These are phyloP conservation scores for Chrysophaeum taylorii DNA, from an alignment of 352 stramenopile genomes.

Conservation along the genomic window DNA sequence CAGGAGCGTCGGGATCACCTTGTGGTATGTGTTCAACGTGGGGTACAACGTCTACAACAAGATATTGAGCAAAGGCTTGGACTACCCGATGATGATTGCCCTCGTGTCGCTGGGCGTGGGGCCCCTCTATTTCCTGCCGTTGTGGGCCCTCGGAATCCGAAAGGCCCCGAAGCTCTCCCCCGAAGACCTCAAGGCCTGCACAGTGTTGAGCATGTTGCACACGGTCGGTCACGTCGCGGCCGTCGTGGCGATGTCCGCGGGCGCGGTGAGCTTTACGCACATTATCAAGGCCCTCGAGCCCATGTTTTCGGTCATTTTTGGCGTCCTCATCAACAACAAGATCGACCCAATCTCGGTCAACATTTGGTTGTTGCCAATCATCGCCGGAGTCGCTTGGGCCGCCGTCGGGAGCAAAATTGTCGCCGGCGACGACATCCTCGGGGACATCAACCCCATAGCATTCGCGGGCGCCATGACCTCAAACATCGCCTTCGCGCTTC, in stretches of 20 bases:
- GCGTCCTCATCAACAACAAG: conserved; percentile 50
- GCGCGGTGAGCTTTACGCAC: conserved; percentile 43
- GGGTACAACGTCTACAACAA: conserved; percentile 43
- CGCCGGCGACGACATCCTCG: background rate
- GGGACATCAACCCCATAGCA: conserved; percentile 18
- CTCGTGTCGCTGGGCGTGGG: conserved; percentile 35
- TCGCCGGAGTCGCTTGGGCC: conserved; percentile 46
- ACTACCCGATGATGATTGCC: conserved; percentile 36
- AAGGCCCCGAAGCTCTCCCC: conserved; percentile 19
- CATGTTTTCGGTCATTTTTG: conserved; percentile 65
- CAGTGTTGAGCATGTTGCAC: conserved; percentile 43
- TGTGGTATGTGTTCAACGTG: conserved; percentile 45
- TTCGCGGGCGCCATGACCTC: conserved; percentile 60
- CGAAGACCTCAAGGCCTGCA: conserved; percentile 27
- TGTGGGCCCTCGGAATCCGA: conserved; percentile 34
- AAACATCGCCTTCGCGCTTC: conserved; percentile 59
- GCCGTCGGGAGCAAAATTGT: conserved; percentile 1
- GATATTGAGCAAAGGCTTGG: conserved; percentile 51
- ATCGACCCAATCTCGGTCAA: conserved; percentile 58
- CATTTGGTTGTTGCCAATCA: conserved; percentile 55
- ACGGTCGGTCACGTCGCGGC: conserved; percentile 34
- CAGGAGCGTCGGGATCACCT: too few relatives aligned
- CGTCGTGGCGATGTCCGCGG: conserved; percentile 38
- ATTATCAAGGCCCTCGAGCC: conserved; percentile 48
- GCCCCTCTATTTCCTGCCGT: conserved; percentile 33